A percentile compares a stretch with the other conserved stretches of the same genome.
Evolutionary conservation across 1,284 basidiomycete genomes (phyloP).

Genomic region (Moesziomyces sp.): DNA sequence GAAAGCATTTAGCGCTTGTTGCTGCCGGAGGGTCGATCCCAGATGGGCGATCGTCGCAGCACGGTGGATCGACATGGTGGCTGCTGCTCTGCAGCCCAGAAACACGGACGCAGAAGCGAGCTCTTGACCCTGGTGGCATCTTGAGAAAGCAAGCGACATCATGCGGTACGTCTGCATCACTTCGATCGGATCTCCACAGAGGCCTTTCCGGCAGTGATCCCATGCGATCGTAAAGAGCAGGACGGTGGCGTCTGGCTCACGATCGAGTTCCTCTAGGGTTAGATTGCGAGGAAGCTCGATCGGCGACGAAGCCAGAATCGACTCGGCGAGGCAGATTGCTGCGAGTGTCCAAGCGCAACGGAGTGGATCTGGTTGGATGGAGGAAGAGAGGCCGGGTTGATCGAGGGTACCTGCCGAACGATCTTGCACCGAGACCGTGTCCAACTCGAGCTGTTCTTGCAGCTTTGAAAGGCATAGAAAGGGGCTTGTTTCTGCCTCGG

Average conservation of each 20-base stretch:
- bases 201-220: conserved; percentile 4
- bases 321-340: no score
- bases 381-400: neutral
- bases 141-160: conserved; percentile 11
- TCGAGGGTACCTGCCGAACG: neutral
- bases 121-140: conserved; percentile 10
- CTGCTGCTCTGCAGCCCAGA: conserved; percentile 10
- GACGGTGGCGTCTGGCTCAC: neutral
- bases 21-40: neutral
- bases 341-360: no score
- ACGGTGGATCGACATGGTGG: conserved; percentile 7
- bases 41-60: conserved; percentile 1
- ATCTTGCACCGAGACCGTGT: neutral
- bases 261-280: neutral
- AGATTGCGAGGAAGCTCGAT: conserved; percentile 6
- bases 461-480: conserved; percentile 3
- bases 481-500: neutral
- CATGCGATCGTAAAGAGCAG: conserved; percentile 6
- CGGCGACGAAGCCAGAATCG: neutral
- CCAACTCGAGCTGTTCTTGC: conserved; percentile 1
- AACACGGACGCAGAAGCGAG: conserved; percentile 6
- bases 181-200: conserved; percentile 5
- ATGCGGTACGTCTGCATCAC: conserved; percentile 14
- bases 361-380: no score
- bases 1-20: conserved; percentile 10